Percentiles rank a stretch among this genome's conserved stretches.
phyloP scores from a whole-genome alignment of 2,329 filamentous ascomycete species.

The Bertia moriformis region DNA sequence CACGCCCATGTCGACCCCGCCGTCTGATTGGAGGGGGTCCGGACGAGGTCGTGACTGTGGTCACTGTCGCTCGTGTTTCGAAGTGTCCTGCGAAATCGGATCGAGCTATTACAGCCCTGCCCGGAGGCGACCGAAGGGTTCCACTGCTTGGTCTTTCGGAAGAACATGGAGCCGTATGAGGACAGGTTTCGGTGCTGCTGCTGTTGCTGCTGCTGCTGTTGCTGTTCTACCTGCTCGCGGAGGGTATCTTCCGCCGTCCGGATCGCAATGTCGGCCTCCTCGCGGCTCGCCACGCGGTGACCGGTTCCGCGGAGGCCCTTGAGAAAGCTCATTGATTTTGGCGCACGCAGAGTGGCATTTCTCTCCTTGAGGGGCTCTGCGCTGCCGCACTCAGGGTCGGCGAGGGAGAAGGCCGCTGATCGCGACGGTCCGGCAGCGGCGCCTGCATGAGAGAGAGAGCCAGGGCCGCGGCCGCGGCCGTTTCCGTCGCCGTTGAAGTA shows the following conservation, averaged over 20 bases:
- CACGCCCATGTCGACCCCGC: conserved; percentile 16
- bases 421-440: neutral
- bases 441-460: neutral
- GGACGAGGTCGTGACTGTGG: too few relatives aligned
- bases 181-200: conserved; percentile 21
- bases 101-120: too few relatives aligned
- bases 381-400: too few relatives aligned
- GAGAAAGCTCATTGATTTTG: neutral
- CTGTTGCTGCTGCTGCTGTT: conserved; percentile 17
- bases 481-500: neutral
- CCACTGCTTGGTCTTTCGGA: conserved; percentile 19
- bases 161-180: conserved; percentile 28
- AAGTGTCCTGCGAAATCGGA: too few relatives aligned
- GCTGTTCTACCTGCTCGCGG: too few relatives aligned
- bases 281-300: conserved; percentile 5
- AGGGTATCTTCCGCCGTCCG: conserved; percentile 20
- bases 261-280: conserved; percentile 17
- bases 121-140: too few relatives aligned
- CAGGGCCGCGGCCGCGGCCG: neutral
- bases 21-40: conserved; percentile 13
- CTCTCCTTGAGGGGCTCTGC: too few relatives aligned
- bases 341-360: too few relatives aligned
- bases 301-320: neutral
- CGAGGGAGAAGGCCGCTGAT: too few relatives aligned
- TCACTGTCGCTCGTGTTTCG: too few relatives aligned